Base-by-base conservation (phyloP, 139 green algal species). In the Micromonas pusilla region DNA sequence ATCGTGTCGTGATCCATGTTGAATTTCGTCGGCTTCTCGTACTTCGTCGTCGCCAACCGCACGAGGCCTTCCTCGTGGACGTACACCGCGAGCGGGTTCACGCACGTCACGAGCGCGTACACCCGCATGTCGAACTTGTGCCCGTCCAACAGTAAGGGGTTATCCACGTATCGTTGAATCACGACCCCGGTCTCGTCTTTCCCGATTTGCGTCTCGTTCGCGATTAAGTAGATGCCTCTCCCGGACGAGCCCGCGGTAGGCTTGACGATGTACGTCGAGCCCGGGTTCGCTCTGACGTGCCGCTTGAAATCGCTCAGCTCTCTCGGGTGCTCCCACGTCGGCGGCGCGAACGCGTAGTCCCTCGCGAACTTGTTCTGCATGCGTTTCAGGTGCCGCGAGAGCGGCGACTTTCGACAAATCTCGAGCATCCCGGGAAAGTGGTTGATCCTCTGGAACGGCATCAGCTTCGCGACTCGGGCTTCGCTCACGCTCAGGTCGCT, bases 351-450 rank as follows among this genome's bases (percentile, higher is more conserved):
- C 78, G 66, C 83, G 84, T 75, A 82, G 34, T 85, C 74, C 52
- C 77, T 0, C 5, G 78, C 62, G 21, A 79, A 66, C n/a, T 80
- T 66, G 6, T 38, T 33, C 1, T 79, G 52, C 84, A 88, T 88
- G 32, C 38, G 23, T 16, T 64, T 67, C 30, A 87, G 57, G 76
- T 81, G 83, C 26, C 73, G 67, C 65, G 81, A 83, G 37, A 87
- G 72, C 72, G 54, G 79, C 80, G 89, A 87, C 80, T 92, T 92
- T 34, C 88, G 82, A 1, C 88, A 87, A 38, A 92, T 80, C 82
- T 92, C 88, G 87, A 86, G 90, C 5, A 87, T 92, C 38, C 88
- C 88, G 26, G 86, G 86, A 38, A 90, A 92, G 80, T 92, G 88
- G 86, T 92, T 92, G 75, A 87, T 79, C 0, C 81, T 71, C 79